Evolutionary conservation across 805 yeast species (phyloP).

Genomic region (Wickerhamiella domercqiae): DNA sequence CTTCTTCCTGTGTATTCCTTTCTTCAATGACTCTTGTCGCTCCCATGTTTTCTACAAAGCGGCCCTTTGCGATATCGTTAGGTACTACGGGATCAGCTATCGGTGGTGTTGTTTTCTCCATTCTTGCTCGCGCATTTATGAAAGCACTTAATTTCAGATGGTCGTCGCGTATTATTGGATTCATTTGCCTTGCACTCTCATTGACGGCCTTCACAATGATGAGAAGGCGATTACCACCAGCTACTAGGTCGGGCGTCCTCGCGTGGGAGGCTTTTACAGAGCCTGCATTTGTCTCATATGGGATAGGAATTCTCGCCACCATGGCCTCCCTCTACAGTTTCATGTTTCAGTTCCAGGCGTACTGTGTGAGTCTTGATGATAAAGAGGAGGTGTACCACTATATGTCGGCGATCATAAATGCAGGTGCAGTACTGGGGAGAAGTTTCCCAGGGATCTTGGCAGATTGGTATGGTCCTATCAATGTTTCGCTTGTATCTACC

Average conservation of each 20-base stretch:
- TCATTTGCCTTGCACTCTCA: constrained; percentile 17
- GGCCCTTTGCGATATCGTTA: constrained; percentile 32
- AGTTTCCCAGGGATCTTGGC: not conserved
- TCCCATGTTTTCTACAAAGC: constrained; percentile 29
- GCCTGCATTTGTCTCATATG: not conserved
- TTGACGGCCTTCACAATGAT: not conserved
- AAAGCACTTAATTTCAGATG: constrained; percentile 33
- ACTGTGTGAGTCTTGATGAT: not conserved
- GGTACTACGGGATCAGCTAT: constrained; percentile 36
- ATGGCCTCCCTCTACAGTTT: not conserved
- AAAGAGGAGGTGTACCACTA: not conserved
- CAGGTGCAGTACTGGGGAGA: not conserved
- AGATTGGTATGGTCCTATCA: not conserved
- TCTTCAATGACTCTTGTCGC: constrained; percentile 32
- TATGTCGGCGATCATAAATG: not conserved
- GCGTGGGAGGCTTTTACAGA: not conserved
- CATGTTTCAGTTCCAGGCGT: not conserved
- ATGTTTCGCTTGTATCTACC: not conserved
- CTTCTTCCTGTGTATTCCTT: constrained; percentile 29
- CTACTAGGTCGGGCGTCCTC: not conserved
- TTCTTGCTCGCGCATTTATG: constrained; percentile 31
- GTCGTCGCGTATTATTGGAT: constrained; percentile 33
- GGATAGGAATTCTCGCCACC: not conserved
- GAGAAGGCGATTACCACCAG: not conserved
- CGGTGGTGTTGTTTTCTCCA: constrained; percentile 35